Evolutionary conservation across 176 grass and related monocot species (phyloP), one percentile per base, ranked within the genome.

Genomic region (Avena sativa): DNA sequence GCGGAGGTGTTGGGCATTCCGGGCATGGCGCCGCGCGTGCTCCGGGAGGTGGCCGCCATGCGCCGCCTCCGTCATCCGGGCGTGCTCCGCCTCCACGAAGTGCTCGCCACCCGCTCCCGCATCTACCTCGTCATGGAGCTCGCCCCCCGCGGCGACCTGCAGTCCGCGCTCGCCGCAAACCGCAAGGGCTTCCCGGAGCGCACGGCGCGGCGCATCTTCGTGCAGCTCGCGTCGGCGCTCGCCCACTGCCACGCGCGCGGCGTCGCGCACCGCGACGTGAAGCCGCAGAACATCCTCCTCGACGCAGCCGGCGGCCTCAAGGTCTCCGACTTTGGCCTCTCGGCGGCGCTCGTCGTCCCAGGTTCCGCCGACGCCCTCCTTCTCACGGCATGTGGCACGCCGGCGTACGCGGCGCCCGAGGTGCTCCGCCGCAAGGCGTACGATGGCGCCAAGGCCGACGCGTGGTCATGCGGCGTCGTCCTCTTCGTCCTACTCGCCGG

Each of bases 391-490:
- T 95, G 93, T 68, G 95, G 93, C 59, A 95, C 93, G 3, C 96
- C 93, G 16, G 91, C 91, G 0, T 98, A 82, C 75, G 86, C 90
- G 2, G 96, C 96, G 25, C 96, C 93, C 1, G 96, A 95, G 91
- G 89, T 98, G 46, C 83, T 95, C 56, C 81, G 86, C 64, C 81
- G 86, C 28, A 76, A 12, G 79, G 90, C 91, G 2, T 98, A 98
- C 76, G 91, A 98, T 58, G 96, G 96, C 32, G 84, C 93, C 44
- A 93, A 92, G 80, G 96, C 96, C 5, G 93, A 98, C 83, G 91
- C 91, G 15, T 98, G 96, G 96, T 98, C 96, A 15, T 92, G 93
- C 67, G 91, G 93, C 19, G 93, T 98, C 20, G 89, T 94, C 86
- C 90, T 98, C 82, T 98, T 94, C 90, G 86, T 93, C 20, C 86